These are phyloP conservation scores for Austroboletus niveus DNA, from an alignment of 1,284 basidiomycete species.

Conservation along the genomic window DNA sequence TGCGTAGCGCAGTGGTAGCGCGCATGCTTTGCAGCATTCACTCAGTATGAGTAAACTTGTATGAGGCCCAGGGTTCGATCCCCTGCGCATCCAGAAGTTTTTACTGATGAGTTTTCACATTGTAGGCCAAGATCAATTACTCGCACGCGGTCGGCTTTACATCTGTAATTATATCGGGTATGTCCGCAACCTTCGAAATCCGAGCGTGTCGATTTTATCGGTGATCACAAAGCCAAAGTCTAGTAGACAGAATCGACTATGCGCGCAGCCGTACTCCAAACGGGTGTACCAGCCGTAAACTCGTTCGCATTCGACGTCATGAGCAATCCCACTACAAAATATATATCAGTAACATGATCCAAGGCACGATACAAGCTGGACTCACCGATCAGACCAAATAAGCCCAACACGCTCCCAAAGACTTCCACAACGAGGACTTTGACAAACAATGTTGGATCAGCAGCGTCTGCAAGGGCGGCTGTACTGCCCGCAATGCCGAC, in stretches of 20 bases:
- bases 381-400: slow-evolving; percentile 90
- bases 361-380: slow-evolving; percentile 13
- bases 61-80: slow-evolving; percentile 38
- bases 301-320: slow-evolving; percentile 61
- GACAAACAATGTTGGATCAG: slow-evolving; percentile 90
- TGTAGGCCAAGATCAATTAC: background rate
- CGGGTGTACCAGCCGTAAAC: slow-evolving; percentile 42
- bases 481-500: slow-evolving; percentile 93
- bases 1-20: slow-evolving; percentile 38
- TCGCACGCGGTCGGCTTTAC: background rate
- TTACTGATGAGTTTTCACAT: background rate
- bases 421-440: slow-evolving; percentile 95
- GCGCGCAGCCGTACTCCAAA: slow-evolving; percentile 22
- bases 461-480: slow-evolving; percentile 88
- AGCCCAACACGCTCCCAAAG: slow-evolving; percentile 88
- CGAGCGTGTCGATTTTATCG: background rate
- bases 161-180: too few species aligned
- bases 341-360: slow-evolving; percentile 1
- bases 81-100: slow-evolving; percentile 32
- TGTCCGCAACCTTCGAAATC: too few species aligned
- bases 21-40: slow-evolving; percentile 33
- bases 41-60: slow-evolving; percentile 17
- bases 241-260: slow-evolving; percentile 22
- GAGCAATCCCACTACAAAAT: slow-evolving; percentile 57
- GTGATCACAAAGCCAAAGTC: background rate